Evolutionary conservation across 345 rosid genomes (phyloP).

Genomic region (Arabis alpina): DNA sequence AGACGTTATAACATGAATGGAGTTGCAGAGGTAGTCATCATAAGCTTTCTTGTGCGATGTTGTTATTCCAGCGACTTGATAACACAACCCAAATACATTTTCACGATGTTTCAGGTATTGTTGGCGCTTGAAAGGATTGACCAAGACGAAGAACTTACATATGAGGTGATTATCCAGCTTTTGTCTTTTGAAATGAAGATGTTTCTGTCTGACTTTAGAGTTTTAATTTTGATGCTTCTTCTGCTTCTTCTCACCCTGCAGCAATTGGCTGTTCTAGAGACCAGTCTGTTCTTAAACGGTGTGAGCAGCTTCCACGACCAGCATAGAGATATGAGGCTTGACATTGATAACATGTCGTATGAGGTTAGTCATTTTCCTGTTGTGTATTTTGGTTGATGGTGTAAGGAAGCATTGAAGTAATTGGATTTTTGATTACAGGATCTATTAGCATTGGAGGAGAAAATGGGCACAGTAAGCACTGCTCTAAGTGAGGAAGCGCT

Average conservation of each 20-base stretch:
- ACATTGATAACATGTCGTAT: constrained; percentile 95
- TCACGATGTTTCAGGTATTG: constrained; percentile 54
- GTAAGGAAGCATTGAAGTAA: background rate
- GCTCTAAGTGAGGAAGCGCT: constrained; percentile 87
- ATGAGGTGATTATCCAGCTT: constrained; percentile 61
- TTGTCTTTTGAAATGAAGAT: constrained; percentile 5
- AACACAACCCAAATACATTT: background rate
- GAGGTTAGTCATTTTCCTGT: constrained; percentile 59
- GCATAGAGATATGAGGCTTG: constrained; percentile 96
- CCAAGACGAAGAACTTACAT: constrained; percentile 73
- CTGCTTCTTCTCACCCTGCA: constrained; percentile 45
- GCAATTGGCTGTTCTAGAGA: constrained; percentile 89
- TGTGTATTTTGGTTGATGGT: constrained; percentile 3
- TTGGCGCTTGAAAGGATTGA: constrained; percentile 90
- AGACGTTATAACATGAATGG: constrained; percentile 74
- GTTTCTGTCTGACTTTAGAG: constrained; percentile 25
- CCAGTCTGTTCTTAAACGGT: constrained; percentile 72
- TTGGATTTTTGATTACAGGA: constrained; percentile 55
- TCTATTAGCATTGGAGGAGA: constrained; percentile 91
- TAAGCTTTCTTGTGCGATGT: constrained; percentile 12
- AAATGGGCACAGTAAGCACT: constrained; percentile 95
- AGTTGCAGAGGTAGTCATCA: constrained; percentile 77
- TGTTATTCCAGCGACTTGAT: constrained; percentile 10
- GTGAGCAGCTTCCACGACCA: constrained; percentile 67
- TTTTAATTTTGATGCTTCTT: constrained; percentile 3